Percentiles rank a stretch among this genome's conserved stretches.
phyloP scores from a whole-genome alignment of 1,284 basidiomycete species.

The Hemileia vastatrix region DNA sequence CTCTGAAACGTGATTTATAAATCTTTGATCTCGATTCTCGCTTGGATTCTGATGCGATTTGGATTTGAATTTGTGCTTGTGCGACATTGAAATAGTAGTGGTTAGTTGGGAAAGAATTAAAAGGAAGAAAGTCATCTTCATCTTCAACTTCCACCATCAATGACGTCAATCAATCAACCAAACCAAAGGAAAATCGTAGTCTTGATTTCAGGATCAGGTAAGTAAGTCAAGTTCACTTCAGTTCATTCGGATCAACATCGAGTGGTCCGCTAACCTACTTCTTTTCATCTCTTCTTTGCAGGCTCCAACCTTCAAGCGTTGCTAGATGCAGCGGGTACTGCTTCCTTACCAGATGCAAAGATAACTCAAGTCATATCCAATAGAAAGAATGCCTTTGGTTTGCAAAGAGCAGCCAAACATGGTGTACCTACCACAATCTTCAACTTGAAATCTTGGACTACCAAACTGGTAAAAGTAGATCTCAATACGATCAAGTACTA shows the following conservation, averaged over 20 bases:
- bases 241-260: not conserved
- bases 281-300: slow-evolving; percentile 40
- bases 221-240: slow-evolving; percentile 25
- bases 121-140: no score
- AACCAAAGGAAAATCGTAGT: slow-evolving; percentile 54
- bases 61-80: no score
- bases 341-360: slow-evolving; percentile 55
- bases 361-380: slow-evolving; percentile 83
- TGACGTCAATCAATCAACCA: no score
- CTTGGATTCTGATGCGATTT: no score
- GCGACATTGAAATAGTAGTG: no score
- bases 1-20: no score
- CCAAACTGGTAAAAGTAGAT: slow-evolving; percentile 61
- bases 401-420: slow-evolving; percentile 66
- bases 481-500: slow-evolving; percentile 77
- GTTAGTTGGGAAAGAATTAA: no score
- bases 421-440: slow-evolving; percentile 75
- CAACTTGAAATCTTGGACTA: slow-evolving; percentile 72
- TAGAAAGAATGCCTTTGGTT: slow-evolving; percentile 78
- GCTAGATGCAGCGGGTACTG: slow-evolving; percentile 68
- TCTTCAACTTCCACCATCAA: no score
- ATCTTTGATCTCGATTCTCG: no score
- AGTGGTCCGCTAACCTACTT: not conserved
- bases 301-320: slow-evolving; percentile 92
- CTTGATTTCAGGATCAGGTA: slow-evolving; percentile 74